Base-by-base conservation (phyloP, 108 stramenopile genomes). In the Nitzschia sp. region DNA sequence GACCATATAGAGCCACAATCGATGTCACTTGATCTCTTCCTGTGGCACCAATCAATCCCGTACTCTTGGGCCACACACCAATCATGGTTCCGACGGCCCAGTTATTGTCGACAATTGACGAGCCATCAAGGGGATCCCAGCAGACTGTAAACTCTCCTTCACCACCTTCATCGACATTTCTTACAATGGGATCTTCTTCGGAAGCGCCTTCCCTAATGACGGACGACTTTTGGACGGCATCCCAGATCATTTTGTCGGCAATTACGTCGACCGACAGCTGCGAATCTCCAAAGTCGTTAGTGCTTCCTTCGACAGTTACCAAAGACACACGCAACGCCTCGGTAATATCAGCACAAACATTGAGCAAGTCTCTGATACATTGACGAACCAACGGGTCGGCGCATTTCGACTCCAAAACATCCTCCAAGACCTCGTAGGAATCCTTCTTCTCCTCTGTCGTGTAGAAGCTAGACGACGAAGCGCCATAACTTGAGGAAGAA, bases 51-150 rank as follows among this genome's bases (percentile, higher is more conserved):
- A 91, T 79, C 61, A 94, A 76, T 30, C 89, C 90, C n/a, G 82
- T 87, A 57, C 55, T 70, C 42, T 94, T 93, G 49, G 93, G 91
- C 90, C 96, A 97, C 46, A 98, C 90, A 25, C 95, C 95, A 72
- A 96, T 96, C 79, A 98, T 98, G 42, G 91, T 94, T 29, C 97
- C 97, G 51, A 95, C 93, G 59, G 90, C 82, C 81, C 95, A 96
- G 71, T 95, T 95, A 57, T 95, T 95, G 67, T 96, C 97, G 58
- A 96, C 92, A 66, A 96, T 96, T 24, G 88, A 92, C 19, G 89
- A 91, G 42, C 97, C 97, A 76, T 98, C 97, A 53, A 98, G 80
- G n/a, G 97, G 97, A 82, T 98, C 97, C 84, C 91, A 95, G 49
- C 90, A 92, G 26, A 95, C 90, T 0, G 94, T 91, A 77, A 85